These are phyloP conservation scores for Rubia occidens DNA, from an alignment of 305 asterid genomes.

Conservation along the genomic window DNA sequence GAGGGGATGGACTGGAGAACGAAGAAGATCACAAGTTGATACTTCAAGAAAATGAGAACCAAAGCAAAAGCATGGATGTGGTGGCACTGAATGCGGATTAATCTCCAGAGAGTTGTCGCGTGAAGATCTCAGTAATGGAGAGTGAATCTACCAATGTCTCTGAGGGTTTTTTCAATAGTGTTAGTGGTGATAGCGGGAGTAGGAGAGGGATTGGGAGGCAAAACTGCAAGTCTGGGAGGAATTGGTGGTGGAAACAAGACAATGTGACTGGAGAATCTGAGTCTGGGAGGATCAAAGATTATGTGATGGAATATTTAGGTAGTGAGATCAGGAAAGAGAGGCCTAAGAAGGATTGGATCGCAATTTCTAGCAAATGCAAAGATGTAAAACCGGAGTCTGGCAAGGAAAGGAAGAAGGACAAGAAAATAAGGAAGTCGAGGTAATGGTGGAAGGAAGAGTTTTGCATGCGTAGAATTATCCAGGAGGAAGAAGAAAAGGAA, in stretches of 20 bases:
- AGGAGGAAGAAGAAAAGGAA: constrained; percentile 49
- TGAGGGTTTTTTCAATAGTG: constrained; percentile 46
- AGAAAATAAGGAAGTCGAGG: constrained; percentile 48
- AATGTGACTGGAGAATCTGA: constrained; percentile 50
- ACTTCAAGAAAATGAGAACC: constrained; percentile 54
- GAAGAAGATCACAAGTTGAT: constrained; percentile 51
- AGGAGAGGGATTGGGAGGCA: constrained; percentile 36
- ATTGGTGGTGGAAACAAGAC: constrained; percentile 98
- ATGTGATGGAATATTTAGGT: constrained; percentile 93
- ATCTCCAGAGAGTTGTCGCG: constrained; percentile 47
- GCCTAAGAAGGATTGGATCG: constrained; percentile 68
- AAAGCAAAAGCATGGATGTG: constrained; percentile 49
- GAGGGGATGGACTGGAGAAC: constrained; percentile 23
- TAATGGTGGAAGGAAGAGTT: constrained; percentile 98
- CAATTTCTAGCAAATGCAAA: constrained; percentile 29
- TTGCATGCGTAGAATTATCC: constrained; percentile 48
- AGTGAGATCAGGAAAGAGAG: constrained; percentile 75
- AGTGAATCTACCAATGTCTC: constrained; percentile 47
- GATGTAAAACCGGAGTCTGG: constrained; percentile 32
- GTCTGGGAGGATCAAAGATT: constrained; percentile 76
- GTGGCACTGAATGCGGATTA: constrained; percentile 56
- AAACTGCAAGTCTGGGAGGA: constrained; percentile 50
- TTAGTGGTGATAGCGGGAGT: constrained; percentile 51
- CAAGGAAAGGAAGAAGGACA: constrained; percentile 54
- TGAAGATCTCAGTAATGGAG: constrained; percentile 32